Evolutionary conservation across 139 green algal species (phyloP), one percentile per base, ranked within the genome.

Genomic region (Pycnococcus provasolii): DNA sequence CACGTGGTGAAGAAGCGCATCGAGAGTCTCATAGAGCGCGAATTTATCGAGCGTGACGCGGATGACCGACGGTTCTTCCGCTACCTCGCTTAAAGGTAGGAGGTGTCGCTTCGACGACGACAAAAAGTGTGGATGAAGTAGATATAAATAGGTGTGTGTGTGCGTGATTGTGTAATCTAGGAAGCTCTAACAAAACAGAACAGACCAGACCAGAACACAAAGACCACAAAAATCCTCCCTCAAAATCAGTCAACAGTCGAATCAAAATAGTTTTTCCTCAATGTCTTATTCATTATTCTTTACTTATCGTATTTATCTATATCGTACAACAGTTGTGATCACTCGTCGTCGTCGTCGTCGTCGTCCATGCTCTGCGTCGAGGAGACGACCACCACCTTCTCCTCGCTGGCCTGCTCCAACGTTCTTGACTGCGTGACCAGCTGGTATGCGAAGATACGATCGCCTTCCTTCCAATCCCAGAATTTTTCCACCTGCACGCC

Each of bases 1-100:
- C 80, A 83, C 15, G 80, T 94, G 42, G 94, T 98, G 75, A 99
- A 99, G 83, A 96, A 96, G 83, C 84, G 91, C 59, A 96, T 99
- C 41, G 93, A 99, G 83, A 88, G 72, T 59, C 81, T 99, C 39
- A 96, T 99, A 59, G 93, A 99, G 81, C 70, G 90, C 13, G 93
- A 99, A 72, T 99, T 95, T 68, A 68, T 99, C 42, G 89, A 95
- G 68, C 74, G 92, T 1, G 93, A 99, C 75, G 60, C 68, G n/a
- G 81, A 77, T 7, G 91, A 99, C 79, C 76, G 92, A 43, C 91
- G 84, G 72, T 65, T 96, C 54, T 97, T 96, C 48, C 40, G 61
- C 2, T 85, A 85, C 64, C 41, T 85, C 40, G 63, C 71, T n/a
- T 83, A 62, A 71, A 45, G 43, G 4, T 55, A 11, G 9, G 11